Evolutionary conservation across 371 early-diverging fungal species (phyloP), one percentile per base, ranked within the genome.

Genomic region (Rhizopus arrhizus): DNA sequence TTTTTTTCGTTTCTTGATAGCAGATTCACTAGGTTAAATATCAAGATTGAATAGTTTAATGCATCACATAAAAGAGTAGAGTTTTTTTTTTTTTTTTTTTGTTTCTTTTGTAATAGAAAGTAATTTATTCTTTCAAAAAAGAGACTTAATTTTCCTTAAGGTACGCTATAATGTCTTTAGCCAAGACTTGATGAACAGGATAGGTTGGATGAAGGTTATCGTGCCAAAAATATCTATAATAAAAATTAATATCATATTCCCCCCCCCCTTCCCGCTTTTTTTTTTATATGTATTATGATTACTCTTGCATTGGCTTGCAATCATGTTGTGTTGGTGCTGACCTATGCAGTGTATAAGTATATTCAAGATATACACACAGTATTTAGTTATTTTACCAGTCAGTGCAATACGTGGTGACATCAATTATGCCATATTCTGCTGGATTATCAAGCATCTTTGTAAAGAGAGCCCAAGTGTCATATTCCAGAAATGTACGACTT

Each of bases 171-270:
- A 74, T 40, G 29, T 63, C 64, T 56, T 73, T 31, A 13, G 72
- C 72, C 43, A 77, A 22, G n/a, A 64, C 22, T 45, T 61, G 42
- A 34, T 77, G 77, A 4, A 77, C 66, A 38, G 56, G 66, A 50
- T 53, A 67, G 2, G 77, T 77, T 9, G 77, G 77, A 62, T 77
- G 77, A 15, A 77, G 60, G 47, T 65, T 69, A 47, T 77, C 73
- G 4, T 60, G 47, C 77, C 77, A 77, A 59, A 77, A 74, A 35
- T 77, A 77, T 22, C 74, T 77, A 59, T 16, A 46, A 34, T 35
- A 43, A 42, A 29, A 9, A 40, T 34, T 5, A 38, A 22, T 32
- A 38, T 36, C 2, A 4, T 15, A 28, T 38, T 11, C 41, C 12
- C 12, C 16, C 34, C 46, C n/a, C n/a, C n/a, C n/a, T n/a, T n/a